These are phyloP conservation scores for Funneliformis caledonium DNA, from an alignment of 371 early-diverging fungal genomes.

Conservation along the genomic window DNA sequence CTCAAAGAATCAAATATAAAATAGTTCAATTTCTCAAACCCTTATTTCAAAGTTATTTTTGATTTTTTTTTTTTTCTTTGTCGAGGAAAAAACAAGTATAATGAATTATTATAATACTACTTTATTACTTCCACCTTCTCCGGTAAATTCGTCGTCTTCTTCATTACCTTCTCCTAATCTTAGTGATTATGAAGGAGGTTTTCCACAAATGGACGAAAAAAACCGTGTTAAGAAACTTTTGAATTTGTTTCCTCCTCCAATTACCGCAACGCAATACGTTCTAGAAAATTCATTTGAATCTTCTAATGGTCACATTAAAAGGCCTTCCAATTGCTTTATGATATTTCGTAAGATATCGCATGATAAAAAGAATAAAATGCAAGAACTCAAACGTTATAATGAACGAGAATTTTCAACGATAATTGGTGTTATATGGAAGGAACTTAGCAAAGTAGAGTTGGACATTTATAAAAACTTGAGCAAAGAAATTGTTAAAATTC, in stretches of 20 bases:
- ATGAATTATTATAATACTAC: no score
- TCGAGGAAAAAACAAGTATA: no score
- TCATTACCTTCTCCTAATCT: neutral
- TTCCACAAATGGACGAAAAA: no score
- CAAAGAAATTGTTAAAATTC: neutral
- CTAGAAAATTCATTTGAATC: neutral
- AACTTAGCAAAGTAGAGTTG: neutral
- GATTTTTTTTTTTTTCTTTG: no score
- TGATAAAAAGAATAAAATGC: neutral
- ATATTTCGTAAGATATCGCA: slow-evolving; percentile 1
- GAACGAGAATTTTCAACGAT: neutral
- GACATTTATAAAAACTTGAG: neutral
- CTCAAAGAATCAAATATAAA: no score
- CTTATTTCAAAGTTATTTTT: no score
- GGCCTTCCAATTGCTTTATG: neutral
- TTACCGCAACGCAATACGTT: neutral
- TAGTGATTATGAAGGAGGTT: neutral
- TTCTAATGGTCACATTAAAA: neutral
- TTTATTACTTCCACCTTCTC: no score
- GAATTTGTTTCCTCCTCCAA: neutral
- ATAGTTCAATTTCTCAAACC: no score
- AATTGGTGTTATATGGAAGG: neutral
- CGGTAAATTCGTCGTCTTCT: no score
- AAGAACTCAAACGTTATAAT: neutral
- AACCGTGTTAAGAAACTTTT: neutral